A percentile compares a stretch with the other conserved stretches of the same genome.
These are phyloP conservation scores for Tephrocybe sp. DNA, from an alignment of 768 basidiomycete species.

Conservation along the genomic window DNA sequence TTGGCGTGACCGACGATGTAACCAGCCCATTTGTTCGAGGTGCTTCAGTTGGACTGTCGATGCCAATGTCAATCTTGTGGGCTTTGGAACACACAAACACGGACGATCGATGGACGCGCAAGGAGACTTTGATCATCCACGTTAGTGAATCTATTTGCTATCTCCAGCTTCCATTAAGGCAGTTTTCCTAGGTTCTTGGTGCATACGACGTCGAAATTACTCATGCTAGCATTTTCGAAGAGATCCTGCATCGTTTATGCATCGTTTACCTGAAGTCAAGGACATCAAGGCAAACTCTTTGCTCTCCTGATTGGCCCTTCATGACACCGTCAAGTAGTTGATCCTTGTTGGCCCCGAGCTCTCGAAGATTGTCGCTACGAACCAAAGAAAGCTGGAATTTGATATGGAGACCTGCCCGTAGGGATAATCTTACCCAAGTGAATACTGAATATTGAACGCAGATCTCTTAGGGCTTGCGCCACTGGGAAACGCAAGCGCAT, in stretches of 20 bases:
- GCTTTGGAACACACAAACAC: constrained; percentile 21
- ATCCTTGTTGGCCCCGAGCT: constrained; percentile 12
- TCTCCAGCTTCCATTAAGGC: background rate
- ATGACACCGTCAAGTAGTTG: constrained; percentile 4
- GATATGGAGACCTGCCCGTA: constrained; percentile 33
- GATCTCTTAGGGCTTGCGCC: constrained; percentile 24
- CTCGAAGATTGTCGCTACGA: background rate
- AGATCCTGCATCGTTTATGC: constrained; percentile 35
- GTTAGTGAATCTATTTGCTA: constrained; percentile 5
- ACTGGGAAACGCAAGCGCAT: constrained; percentile 22
- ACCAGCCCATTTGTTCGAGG: constrained; percentile 21
- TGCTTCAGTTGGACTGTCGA: constrained; percentile 24
- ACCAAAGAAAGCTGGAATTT: background rate
- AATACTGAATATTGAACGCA: background rate
- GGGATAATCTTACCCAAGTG: constrained; percentile 4
- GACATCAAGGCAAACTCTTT: constrained; percentile 22
- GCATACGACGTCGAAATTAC: constrained; percentile 23
- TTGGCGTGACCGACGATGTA: constrained; percentile 1
- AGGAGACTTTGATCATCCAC: constrained; percentile 20
- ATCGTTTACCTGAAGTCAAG: constrained; percentile 31
- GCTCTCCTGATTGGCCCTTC: background rate
- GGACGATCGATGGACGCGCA: constrained; percentile 18
- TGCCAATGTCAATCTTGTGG: constrained; percentile 26
- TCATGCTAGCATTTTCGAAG: constrained; percentile 27
- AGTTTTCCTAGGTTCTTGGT: constrained; percentile 25